These are phyloP conservation scores for Vairimorpha necatrix DNA, from an alignment of 371 early-diverging fungal genomes.

Conservation along the genomic window DNA sequence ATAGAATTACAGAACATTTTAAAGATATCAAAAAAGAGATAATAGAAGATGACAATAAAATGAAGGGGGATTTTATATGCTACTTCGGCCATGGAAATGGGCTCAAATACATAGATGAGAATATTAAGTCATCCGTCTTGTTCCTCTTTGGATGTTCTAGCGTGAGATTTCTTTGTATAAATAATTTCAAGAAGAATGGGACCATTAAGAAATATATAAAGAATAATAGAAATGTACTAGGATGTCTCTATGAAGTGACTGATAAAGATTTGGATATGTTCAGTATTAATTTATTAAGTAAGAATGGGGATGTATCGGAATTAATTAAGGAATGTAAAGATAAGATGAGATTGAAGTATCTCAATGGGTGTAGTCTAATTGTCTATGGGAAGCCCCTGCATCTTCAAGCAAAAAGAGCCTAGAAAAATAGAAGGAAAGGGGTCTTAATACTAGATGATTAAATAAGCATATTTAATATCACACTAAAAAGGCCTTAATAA, in stretches of 20 bases:
- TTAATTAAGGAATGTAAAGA: constrained; percentile 73
- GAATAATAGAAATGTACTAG: constrained; percentile 74
- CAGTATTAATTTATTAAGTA: constrained; percentile 50
- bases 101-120: constrained; percentile 70
- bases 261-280: constrained; percentile 89
- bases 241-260: constrained; percentile 96
- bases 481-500: too few relatives aligned
- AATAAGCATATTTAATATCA: too few relatives aligned
- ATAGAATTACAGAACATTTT: constrained; percentile 26
- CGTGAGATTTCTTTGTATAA: constrained; percentile 39
- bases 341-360: constrained; percentile 70
- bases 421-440: too few relatives aligned
- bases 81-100: constrained; percentile 96
- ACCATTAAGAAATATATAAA: constrained; percentile 31
- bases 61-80: constrained; percentile 39
- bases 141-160: constrained; percentile 64
- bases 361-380: constrained; percentile 87
- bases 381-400: constrained; percentile 71
- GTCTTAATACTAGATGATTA: too few relatives aligned
- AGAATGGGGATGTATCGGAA: constrained; percentile 65
- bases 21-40: not conserved
- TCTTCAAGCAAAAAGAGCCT: too few relatives aligned
- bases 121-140: constrained; percentile 31
- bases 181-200: constrained; percentile 53
- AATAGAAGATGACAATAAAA: not conserved